phyloP scores from a whole-genome alignment of 2,329 filamentous ascomycete genomes.

The Ilyonectria mors-panacis region DNA sequence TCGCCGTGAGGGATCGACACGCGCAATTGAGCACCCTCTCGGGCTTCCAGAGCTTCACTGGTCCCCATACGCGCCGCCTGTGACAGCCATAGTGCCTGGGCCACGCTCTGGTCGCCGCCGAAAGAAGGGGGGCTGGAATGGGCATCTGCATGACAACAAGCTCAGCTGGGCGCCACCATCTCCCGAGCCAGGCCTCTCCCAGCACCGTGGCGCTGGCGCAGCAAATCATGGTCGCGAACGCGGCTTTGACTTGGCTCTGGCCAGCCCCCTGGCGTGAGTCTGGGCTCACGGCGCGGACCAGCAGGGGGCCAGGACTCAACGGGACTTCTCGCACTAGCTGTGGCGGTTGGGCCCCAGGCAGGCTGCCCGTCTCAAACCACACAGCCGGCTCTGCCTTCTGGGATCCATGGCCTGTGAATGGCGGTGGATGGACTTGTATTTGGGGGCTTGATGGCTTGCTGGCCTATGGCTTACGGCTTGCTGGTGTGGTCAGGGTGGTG shows the following conservation, averaged over 20 bases:
- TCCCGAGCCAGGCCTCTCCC: conserved; percentile 8
- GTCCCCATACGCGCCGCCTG: background rate
- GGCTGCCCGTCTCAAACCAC: conserved; percentile 12
- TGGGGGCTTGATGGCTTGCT: conserved; percentile 11
- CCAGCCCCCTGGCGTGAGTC: conserved; percentile 2
- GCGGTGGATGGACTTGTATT: background rate
- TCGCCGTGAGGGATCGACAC: background rate
- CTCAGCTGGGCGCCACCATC: conserved; percentile 25
- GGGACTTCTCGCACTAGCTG: background rate
- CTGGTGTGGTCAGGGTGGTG: background rate
- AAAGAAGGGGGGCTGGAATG: conserved; percentile 17
- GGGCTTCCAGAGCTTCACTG: background rate
- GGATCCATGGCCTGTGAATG: conserved; percentile 6
- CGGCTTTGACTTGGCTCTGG: background rate
- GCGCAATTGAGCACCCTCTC: background rate
- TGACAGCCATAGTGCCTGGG: background rate
- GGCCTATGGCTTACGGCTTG: conserved; percentile 1
- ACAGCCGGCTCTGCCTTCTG: conserved; percentile 3
- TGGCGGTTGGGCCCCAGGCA: background rate
- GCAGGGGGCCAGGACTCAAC: background rate
- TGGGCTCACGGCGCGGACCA: conserved; percentile 1
- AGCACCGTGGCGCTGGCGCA: conserved; percentile 21
- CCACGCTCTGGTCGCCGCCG: background rate
- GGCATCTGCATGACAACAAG: conserved; percentile 7
- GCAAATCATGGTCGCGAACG: conserved; percentile 22